These are phyloP conservation scores for Phytopythium ostracodes DNA, from an alignment of 352 stramenopile genomes.

Conservation along the genomic window DNA sequence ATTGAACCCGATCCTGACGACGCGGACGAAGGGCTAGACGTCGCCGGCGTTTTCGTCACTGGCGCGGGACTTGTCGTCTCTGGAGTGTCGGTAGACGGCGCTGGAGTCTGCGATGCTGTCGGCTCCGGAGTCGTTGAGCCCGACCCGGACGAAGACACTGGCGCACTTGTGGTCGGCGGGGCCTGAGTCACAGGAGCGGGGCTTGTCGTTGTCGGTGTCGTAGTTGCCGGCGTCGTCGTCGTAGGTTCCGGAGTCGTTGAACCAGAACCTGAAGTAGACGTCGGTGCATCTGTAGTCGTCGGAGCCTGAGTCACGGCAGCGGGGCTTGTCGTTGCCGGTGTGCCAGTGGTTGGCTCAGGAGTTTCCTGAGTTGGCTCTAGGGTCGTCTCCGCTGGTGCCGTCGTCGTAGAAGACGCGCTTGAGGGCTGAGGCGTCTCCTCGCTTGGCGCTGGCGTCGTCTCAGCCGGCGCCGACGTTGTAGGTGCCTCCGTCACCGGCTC, in stretches of 20 bases:
- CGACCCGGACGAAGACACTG: not conserved
- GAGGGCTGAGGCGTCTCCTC: constrained; percentile 13
- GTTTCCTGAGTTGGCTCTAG: constrained; percentile 1
- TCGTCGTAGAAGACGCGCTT: not conserved
- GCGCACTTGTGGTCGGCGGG: not conserved
- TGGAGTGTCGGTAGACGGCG: not conserved
- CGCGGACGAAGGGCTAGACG: constrained; percentile 4
- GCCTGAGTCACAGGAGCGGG: not conserved
- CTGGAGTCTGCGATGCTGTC: constrained; percentile 15
- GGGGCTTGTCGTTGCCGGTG: constrained; percentile 7
- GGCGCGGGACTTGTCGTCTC: constrained; percentile 21
- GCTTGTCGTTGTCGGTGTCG: constrained; percentile 7
- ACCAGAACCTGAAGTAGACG: not conserved
- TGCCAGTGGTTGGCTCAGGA: not conserved
- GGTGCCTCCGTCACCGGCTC: not conserved
- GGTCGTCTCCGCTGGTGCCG: not conserved
- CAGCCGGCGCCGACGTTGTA: not conserved
- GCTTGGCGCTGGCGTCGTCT: not conserved
- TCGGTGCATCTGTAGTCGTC: not conserved
- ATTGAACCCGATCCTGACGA: constrained; percentile 4
- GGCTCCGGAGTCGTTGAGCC: constrained; percentile 1
- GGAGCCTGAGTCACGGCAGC: not conserved
- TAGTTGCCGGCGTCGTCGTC: constrained; percentile 13
- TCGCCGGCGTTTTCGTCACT: constrained; percentile 15
- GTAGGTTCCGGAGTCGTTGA: constrained; percentile 1